Base-by-base conservation (phyloP, 2,329 filamentous ascomycete genomes). In the Lojkania enalia region DNA sequence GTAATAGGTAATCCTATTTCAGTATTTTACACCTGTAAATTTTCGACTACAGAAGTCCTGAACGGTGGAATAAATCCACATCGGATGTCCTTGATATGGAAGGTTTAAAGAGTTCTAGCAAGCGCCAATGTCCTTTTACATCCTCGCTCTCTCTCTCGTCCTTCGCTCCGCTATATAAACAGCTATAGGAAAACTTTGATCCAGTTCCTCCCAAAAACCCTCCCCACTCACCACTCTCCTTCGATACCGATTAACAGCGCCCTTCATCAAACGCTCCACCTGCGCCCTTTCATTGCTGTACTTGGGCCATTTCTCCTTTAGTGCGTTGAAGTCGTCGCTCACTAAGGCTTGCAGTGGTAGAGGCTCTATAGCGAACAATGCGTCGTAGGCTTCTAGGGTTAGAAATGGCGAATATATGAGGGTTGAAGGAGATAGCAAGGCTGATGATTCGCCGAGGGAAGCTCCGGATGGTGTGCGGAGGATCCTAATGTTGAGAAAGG, bases 321-420 rank as follows among this genome's bases (percentile, higher is more conserved):
- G 44, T 6, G 54, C 51, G 33, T 58, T 57, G 35, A 66, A 64
- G 35, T 64, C 60, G 32, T 64, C 63, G 0, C 63, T 60, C 23
- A 66, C 40, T 2, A 64, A 33, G 45, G 36, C 54, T 36, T 44
- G 50, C 44, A 47, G 50, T 5, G 19, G 46, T 16, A 33, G 11
- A 7, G n/a, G 14, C 15, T 43, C 11, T 3, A 25, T 25, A 2
- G 37, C 7, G 0, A 58, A 35, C 5, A 58, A 30, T 18, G 50
- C 32, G 35, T 58, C 52, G 37, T 58, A 60, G 3, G 48, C 54
- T 42, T 60, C 55, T n/a, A 60, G 29, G 1, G 57, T 60, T 13
- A 66, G 35, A 36, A 65, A 64, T 1, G 61, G 60, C 29, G 55
- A 57, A 35, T 66, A 66, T 1, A 65, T 49, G 2, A 66, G 21